Evolutionary conservation across 1,284 basidiomycete genomes (phyloP), one percentile per base, ranked within the genome.

Genomic region (Ceratobasidium sp.): DNA sequence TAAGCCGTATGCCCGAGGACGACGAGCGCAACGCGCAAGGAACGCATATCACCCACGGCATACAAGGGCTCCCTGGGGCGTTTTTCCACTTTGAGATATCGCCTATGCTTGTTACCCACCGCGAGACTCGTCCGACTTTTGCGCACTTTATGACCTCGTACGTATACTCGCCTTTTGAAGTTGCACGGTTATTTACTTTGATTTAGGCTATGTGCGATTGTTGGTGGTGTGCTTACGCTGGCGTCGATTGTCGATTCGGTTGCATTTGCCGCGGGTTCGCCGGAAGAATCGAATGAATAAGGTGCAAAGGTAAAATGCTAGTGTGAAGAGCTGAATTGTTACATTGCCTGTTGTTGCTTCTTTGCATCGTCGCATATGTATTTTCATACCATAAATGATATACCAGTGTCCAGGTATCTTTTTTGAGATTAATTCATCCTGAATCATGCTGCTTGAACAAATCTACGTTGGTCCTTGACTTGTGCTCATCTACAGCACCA

Each of bases 71-170:
- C 55, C 94, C 94, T 70, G 92, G 77, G 28, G 90, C 91, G 21
- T 98, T 95, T 85, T 92, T 98, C 88, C 98, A 96, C 84, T 97
- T 92, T 81, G 98, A 99, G 80, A 98, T 99, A 79, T 97, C 95
- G n/a, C 96, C 96, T 1, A 94, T 98, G 79, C 90, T 94, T 71
- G 91, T 98, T 58, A 90, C 95, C 26, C 95, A 98, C 79, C 87
- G 88, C n/a, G 96, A 98, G 80, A 91, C 87, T 47, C 88, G 95
- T 73, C 95, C 98, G 82, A 94, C 94, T 0, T 96, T 99, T 80
- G 95, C 96, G 6, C 98, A 98, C 83, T 98, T 99, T 86, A 83
- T 98, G 47, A 98, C 96, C 44, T 97, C 95, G 92, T 96, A 77
- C 80, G 94, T 87, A 16, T 30, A 54, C 49, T 30, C 14, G 9